These are phyloP conservation scores for Claviceps sp. DNA, from an alignment of 2,329 filamentous ascomycete species.

Conservation along the genomic window DNA sequence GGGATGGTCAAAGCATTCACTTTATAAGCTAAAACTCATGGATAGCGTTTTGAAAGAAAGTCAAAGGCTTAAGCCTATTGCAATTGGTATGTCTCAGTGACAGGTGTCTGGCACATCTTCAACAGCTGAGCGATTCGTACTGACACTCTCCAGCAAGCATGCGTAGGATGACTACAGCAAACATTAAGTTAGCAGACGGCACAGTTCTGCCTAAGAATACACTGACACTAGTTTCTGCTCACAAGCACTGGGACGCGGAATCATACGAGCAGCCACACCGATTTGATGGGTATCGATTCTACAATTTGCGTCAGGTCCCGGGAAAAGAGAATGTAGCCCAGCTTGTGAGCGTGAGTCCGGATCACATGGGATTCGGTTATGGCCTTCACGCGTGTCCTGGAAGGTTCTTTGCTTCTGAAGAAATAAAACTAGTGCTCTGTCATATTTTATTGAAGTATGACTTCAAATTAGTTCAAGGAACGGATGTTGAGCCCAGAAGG, in stretches of 20 bases:
- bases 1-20: conserved; percentile 10
- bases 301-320: conserved; percentile 5
- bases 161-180: conserved; percentile 2
- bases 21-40: conserved; percentile 28
- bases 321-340: conserved; percentile 9
- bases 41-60: conserved; percentile 39
- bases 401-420: conserved; percentile 23
- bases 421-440: conserved; percentile 16
- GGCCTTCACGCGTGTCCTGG: conserved; percentile 26
- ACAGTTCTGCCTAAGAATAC: background rate
- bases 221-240: background rate
- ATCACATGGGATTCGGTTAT: conserved; percentile 21
- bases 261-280: background rate
- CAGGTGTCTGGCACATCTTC: background rate
- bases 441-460: background rate
- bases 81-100: background rate
- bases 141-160: background rate
- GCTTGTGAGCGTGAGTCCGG: conserved; percentile 16
- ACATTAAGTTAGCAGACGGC: conserved; percentile 9
- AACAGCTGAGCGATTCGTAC: background rate
- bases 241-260: background rate
- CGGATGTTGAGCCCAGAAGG: background rate
- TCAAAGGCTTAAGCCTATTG: conserved; percentile 26
- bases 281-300: conserved; percentile 12
- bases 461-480: background rate